A percentile compares a stretch with the other conserved stretches of the same genome.
These are phyloP conservation scores for Malassezia brasiliensis DNA, from an alignment of 1,284 basidiomycete genomes.

Conservation along the genomic window DNA sequence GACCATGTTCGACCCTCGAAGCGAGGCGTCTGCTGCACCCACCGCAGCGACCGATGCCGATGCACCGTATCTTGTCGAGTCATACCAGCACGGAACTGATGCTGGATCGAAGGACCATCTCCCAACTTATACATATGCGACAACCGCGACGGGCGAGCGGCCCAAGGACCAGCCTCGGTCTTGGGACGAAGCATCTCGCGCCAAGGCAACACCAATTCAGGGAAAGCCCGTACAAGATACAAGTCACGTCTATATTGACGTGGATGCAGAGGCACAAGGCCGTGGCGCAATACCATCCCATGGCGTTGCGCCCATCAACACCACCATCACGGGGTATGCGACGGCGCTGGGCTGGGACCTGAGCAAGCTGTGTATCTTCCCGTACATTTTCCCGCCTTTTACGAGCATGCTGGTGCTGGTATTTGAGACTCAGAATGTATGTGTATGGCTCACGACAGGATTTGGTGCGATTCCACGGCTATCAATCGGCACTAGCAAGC, in stretches of 20 bases:
- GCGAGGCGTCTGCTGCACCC: too few species aligned
- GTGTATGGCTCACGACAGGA: conserved; percentile 14
- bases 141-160: background rate
- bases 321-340: conserved; percentile 17
- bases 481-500: conserved; percentile 24
- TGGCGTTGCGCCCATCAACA: conserved; percentile 5
- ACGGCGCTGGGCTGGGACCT: conserved; percentile 14
- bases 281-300: background rate
- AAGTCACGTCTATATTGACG: conserved; percentile 10
- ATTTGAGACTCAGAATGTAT: conserved; percentile 25
- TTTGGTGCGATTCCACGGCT: conserved; percentile 31
- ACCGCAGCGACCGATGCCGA: conserved; percentile 5
- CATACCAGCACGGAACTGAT: conserved; percentile 4
- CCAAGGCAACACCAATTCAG: conserved; percentile 1
- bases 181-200: conserved; percentile 18
- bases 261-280: background rate
- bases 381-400: conserved; percentile 20
- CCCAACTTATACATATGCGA: conserved; percentile 8
- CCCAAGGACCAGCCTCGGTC: background rate
- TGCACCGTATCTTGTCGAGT: conserved; percentile 14
- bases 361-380: conserved; percentile 6
- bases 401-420: conserved; percentile 22
- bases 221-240: background rate
- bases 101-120: background rate
- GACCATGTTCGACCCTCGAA: too few species aligned